Conservation (phyloP, 2,329 filamentous ascomycete genomes). For the Neopestalotiopsis clavispora region DNA sequence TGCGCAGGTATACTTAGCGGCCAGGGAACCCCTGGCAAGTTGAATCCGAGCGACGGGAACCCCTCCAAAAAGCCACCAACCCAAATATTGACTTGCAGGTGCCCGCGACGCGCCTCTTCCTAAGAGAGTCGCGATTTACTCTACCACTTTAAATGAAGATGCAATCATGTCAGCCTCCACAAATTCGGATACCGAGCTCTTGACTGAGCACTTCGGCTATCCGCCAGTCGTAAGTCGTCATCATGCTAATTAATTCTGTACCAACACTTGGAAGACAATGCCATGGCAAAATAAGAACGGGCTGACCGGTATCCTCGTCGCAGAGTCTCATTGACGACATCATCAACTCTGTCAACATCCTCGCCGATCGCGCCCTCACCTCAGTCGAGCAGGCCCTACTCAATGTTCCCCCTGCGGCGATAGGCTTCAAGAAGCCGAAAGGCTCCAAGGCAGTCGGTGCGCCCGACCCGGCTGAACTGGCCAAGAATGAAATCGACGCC, state of each 20-base stretch:
- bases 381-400: constrained; percentile 85
- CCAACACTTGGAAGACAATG: constrained; percentile 15
- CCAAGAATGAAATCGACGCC: constrained; percentile 77
- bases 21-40: neutral
- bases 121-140: neutral
- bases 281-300: neutral
- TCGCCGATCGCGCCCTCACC: constrained; percentile 87
- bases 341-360: constrained; percentile 93
- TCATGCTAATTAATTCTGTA: neutral
- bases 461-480: constrained; percentile 45
- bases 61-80: constrained; percentile 14
- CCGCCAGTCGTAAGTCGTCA: constrained; percentile 77
- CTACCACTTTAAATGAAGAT: constrained; percentile 21
- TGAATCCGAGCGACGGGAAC: neutral
- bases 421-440: constrained; percentile 74
- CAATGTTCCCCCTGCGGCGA: constrained; percentile 70
- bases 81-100: constrained; percentile 36
- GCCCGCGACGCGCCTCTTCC: constrained; percentile 12
- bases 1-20: neutral
- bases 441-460: constrained; percentile 45
- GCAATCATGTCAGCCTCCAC: constrained; percentile 34
- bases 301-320: neutral
- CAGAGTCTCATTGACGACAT: constrained; percentile 96
- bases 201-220: constrained; percentile 96
- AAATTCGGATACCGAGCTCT: constrained; percentile 65